Percentiles rank a stretch among this genome's conserved stretches.
Conservation (phyloP, 139 green algal genomes). For the Haematococcus lacustris region DNA sequence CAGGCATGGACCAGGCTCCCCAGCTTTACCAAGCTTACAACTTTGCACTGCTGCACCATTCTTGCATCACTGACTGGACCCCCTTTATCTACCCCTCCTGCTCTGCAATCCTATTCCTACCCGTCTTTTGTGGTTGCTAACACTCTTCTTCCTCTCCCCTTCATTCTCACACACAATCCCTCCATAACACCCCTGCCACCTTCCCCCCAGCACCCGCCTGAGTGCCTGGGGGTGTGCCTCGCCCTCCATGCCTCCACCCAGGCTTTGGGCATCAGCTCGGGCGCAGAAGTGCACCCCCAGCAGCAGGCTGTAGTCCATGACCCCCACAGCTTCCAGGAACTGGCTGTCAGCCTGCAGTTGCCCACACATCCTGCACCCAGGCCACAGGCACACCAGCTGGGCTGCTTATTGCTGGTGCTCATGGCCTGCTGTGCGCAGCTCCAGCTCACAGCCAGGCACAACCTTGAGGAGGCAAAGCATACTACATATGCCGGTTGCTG, state of each 20-base stretch:
- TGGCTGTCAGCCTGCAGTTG: not conserved
- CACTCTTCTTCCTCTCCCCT: not conserved
- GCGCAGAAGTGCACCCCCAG: constrained; percentile 72
- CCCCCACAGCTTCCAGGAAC: constrained; percentile 48
- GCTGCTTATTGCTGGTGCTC: not conserved
- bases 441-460: not conserved
- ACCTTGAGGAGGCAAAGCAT: not conserved
- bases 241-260: not conserved
- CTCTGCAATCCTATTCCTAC: not conserved
- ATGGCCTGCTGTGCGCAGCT: not conserved
- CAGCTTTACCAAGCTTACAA: no score
- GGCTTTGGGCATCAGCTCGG: not conserved
- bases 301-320: constrained; percentile 96
- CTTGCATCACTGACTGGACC: no score
- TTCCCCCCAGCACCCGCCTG: not conserved
- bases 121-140: not conserved
- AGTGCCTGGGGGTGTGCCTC: not conserved
- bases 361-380: not conserved
- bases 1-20: no score
- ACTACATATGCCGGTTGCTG: not conserved
- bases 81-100: no score
- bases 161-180: not conserved
- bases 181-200: not conserved
- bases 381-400: not conserved
- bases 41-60: no score